These are phyloP conservation scores for Protomyces arabidopsidicola DNA, from an alignment of 1,139 yeast genomes.

Conservation along the genomic window DNA sequence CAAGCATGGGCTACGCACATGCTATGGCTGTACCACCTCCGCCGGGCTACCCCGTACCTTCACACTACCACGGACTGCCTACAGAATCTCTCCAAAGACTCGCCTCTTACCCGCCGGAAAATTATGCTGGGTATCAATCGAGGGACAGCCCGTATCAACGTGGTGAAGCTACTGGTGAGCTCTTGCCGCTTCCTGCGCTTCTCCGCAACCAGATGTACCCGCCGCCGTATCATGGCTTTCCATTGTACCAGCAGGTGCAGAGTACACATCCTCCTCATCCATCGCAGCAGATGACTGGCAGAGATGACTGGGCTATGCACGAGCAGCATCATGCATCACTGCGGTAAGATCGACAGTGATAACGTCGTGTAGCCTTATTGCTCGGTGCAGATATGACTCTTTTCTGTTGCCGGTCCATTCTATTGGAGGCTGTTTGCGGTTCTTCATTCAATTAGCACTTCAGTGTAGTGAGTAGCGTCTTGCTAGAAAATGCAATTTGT, in stretches of 20 bases:
- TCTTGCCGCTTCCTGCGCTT: not conserved
- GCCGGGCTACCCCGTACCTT: not conserved
- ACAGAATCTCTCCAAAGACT: not conserved
- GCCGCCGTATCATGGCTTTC: not conserved
- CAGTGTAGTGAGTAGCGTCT: no score
- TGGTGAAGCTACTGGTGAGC: not conserved
- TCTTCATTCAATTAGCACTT: no score
- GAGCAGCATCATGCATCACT: not conserved
- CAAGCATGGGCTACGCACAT: constrained; percentile 1
- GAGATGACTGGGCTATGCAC: not conserved
- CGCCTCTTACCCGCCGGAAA: not conserved
- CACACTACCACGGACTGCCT: not conserved
- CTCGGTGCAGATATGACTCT: no score
- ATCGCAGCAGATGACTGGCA: not conserved
- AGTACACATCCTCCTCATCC: not conserved
- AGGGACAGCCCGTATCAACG: not conserved
- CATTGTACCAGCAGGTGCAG: not conserved
- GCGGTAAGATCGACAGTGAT: not conserved
- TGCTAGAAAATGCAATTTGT: not conserved
- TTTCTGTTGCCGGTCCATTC: no score
- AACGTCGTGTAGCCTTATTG: no score
- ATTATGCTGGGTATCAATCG: not conserved
- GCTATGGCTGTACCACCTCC: not conserved
- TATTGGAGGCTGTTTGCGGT: no score
- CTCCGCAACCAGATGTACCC: not conserved